Evolutionary conservation across 2,329 filamentous ascomycete species (phyloP), one percentile per base, ranked within the genome.

Genomic region (Alternaria metachromatica): DNA sequence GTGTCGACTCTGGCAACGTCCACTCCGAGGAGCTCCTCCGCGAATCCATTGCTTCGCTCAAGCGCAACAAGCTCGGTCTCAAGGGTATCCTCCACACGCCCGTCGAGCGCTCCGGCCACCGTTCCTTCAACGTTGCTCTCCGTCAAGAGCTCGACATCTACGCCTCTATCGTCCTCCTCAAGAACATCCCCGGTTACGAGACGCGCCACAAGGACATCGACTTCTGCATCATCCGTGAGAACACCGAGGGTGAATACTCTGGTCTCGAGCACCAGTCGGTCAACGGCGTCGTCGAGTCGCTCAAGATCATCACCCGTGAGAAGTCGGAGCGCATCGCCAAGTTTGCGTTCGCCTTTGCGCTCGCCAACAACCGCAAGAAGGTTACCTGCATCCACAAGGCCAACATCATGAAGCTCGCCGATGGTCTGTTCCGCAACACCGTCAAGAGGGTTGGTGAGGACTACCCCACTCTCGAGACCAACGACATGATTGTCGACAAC

Each of bases 401-500:
- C 85, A 99, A 99, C 88, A 99, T 99, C 87, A 99, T 99, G 96
- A 99, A 99, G 89, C 88, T 99, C 64, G 95, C 94, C 82, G 96
- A 99, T 76, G 96, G 96, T 84, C 92, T 99, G 62, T 99, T 99
- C 93, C 92, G 96, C 82, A 95, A 90, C 86, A 98, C 96, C 74
- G 96, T 98, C 88, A 93, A 97, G 87, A 88, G 90, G 78, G 90
- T 96, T 73, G 92, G 94, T 72, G 92, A 96, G 86, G 93, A 97
- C 82, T 99, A 96, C 86, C 95, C 96, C 64, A 96, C 93, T 68
- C 88, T 99, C 75, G 92, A 97, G 87, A 91, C 91, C 80, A 96
- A 96, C 87, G 96, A 99, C 86, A 97, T 99, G 95, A 99, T 99
- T 83, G 96, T 99, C 84, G 96, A 99, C 86, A 99, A 99, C 84